Conservation (phyloP, 208 protist species). For the Herpetomonas samuelpessoai region DNA sequence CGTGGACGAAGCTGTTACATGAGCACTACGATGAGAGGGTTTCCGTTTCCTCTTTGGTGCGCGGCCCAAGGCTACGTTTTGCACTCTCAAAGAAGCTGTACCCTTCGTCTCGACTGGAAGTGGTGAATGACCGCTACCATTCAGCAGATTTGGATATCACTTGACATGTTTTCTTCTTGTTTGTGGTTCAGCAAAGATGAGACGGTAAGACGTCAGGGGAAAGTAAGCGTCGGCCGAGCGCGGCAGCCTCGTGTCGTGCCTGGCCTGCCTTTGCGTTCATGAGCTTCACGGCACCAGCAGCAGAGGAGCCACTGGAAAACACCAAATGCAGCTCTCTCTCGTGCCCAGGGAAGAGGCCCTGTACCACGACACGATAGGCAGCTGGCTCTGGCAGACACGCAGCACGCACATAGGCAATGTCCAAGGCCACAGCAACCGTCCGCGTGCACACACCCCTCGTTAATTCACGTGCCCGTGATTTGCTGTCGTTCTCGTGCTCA, state of each 20-base stretch:
- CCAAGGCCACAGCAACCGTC: slow-evolving; percentile 34
- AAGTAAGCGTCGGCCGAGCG: too few species aligned
- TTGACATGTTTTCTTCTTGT: too few species aligned
- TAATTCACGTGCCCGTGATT: neutral
- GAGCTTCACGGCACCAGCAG: slow-evolving; percentile 17
- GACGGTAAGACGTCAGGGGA: too few species aligned
- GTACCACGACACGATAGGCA: slow-evolving; percentile 42
- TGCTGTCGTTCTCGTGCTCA: neutral
- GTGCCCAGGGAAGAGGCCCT: slow-evolving; percentile 22
- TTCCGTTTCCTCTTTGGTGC: too few species aligned
- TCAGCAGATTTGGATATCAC: too few species aligned
- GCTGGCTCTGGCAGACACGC: slow-evolving; percentile 9
- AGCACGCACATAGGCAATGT: slow-evolving; percentile 37
- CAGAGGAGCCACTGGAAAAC: slow-evolving; percentile 18
- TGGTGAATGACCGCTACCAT: too few species aligned
- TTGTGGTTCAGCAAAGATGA: too few species aligned
- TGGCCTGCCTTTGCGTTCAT: slow-evolving; percentile 24
- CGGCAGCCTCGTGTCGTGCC: slow-evolving; percentile 24
- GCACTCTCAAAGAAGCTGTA: too few species aligned
- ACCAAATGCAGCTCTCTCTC: slow-evolving; percentile 33
- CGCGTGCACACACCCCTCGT: neutral
- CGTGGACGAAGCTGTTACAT: neutral
- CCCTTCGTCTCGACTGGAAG: too few species aligned
- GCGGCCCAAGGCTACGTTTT: too few species aligned
- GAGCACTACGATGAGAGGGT: too few species aligned